Evolutionary conservation across 352 stramenopile genomes (phyloP).

Genomic region (Pythium folliculosum): DNA sequence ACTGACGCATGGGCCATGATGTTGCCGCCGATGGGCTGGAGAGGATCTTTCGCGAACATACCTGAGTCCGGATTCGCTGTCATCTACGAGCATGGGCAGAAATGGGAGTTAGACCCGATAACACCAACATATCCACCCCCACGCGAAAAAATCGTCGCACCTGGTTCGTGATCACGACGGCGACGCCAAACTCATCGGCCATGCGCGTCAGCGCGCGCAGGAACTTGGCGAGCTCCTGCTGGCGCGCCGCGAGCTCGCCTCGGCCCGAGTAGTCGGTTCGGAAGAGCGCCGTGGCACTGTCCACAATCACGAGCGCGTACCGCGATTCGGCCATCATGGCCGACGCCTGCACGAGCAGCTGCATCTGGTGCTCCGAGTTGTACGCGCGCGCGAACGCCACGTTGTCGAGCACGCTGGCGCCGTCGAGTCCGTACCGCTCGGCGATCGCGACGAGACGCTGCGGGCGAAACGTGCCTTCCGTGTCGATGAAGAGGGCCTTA

Average conservation of each 20-base stretch:
- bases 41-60: constrained; percentile 90
- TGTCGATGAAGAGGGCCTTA: constrained; percentile 99
- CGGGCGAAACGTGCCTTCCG: constrained; percentile 98
- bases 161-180: constrained; percentile 90
- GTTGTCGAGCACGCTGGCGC: constrained; percentile 97
- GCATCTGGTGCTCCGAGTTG: constrained; percentile 99
- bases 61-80: constrained; percentile 87
- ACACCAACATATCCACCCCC: not conserved
- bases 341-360: constrained; percentile 96
- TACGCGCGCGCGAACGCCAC: constrained; percentile 98
- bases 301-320: constrained; percentile 96
- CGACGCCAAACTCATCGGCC: constrained; percentile 99
- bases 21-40: constrained; percentile 92
- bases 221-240: constrained; percentile 93
- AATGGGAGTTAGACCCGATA: not conserved
- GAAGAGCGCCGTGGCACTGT: constrained; percentile 98
- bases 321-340: constrained; percentile 98
- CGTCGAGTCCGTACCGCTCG: constrained; percentile 97
- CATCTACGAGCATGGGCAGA: constrained; percentile 49
- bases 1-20: constrained; percentile 88
- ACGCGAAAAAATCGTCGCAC: constrained; percentile 27
- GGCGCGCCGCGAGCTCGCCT: constrained; percentile 96
- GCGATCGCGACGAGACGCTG: constrained; percentile 96
- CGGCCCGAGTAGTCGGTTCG: constrained; percentile 98
- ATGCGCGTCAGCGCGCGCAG: constrained; percentile 96